Evolutionary conservation across 2,329 filamentous ascomycete genomes (phyloP), one percentile per base, ranked within the genome.

Genomic region (Epichloe festucae): DNA sequence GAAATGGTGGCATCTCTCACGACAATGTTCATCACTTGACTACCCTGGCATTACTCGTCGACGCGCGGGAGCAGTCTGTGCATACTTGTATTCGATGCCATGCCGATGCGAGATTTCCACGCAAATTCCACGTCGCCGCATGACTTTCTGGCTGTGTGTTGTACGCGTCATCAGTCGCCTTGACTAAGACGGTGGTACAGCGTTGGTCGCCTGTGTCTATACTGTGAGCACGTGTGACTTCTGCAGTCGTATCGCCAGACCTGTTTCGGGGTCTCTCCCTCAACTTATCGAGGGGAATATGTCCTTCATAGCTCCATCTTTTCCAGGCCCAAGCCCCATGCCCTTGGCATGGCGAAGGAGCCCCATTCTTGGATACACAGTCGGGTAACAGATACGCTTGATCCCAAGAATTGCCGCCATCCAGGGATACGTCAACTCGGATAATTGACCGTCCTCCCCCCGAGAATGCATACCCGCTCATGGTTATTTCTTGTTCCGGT

Each of bases 401-500:
- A 50, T 77, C 73, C 82, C 82, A 86, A 2, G 74, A 78, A 51
- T 68, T 70, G 40, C 82, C 82, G 23, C 76, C 78, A 59, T 87
- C 82, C 34, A 81, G 67, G 53, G 76, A 81, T 35, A 85, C 69
- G 56, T 87, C 83, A 3, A 87, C 82, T n/a, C 82, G 77, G 45
- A 82, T 73, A 55, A 85, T 81, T 60, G 73, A 73, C 35, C 79
- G 74, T 1, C 83, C 83, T 44, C 82, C 83, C 83, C 83, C 83
- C 83, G 0, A 82, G 60, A 82, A 84, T 2, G 83, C 83, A 61
- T 84, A 87, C 0, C 83, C 83, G 48, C 74, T 71, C 4, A 84
- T 61, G 1, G 69, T 66, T 17, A 74, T 62, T 17, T 60, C 45
- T 43, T 61, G 59, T 2, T 50, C 56, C 27, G 53, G 58, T 5